These are phyloP conservation scores for Oryza meyeriana DNA, from an alignment of 176 grass and related monocot species.

Conservation along the genomic window DNA sequence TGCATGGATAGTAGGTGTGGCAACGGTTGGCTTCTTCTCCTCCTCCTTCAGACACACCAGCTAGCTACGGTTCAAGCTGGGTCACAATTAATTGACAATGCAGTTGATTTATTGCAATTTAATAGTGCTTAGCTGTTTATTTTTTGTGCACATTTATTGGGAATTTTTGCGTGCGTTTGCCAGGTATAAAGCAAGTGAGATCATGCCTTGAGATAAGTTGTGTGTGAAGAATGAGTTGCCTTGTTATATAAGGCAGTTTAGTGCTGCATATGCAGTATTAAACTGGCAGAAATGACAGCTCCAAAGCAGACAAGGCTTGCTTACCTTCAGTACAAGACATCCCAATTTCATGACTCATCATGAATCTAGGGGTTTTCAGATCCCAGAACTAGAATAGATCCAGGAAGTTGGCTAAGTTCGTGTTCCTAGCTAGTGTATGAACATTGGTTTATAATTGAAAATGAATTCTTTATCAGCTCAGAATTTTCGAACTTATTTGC, in stretches of 20 bases:
- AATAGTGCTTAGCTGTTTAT: background rate
- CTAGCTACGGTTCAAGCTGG: constrained; percentile 24
- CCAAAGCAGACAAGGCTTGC: background rate
- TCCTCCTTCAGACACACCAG: constrained; percentile 39
- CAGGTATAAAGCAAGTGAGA: constrained; percentile 24
- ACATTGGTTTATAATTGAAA: background rate
- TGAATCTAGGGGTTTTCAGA: background rate
- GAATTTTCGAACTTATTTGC: background rate
- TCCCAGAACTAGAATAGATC: background rate
- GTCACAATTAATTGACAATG: constrained; percentile 1
- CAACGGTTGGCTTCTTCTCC: constrained; percentile 38
- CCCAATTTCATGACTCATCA: background rate
- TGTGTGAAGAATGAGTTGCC: background rate
- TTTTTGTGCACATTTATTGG: background rate
- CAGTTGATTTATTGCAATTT: constrained; percentile 17
- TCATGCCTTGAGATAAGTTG: background rate
- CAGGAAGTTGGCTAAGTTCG: background rate
- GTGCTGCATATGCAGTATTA: background rate
- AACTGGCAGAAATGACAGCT: constrained; percentile 26
- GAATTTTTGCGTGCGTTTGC: background rate
- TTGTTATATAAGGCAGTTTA: background rate
- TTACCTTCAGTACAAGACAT: background rate
- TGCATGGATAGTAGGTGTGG: constrained; percentile 21
- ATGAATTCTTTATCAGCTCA: background rate
- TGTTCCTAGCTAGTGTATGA: background rate